A percentile compares a stretch with the other conserved stretches of the same genome.
phyloP scores from a whole-genome alignment of 371 early-diverging fungal genomes.

The Zancudomyces culisetae region DNA sequence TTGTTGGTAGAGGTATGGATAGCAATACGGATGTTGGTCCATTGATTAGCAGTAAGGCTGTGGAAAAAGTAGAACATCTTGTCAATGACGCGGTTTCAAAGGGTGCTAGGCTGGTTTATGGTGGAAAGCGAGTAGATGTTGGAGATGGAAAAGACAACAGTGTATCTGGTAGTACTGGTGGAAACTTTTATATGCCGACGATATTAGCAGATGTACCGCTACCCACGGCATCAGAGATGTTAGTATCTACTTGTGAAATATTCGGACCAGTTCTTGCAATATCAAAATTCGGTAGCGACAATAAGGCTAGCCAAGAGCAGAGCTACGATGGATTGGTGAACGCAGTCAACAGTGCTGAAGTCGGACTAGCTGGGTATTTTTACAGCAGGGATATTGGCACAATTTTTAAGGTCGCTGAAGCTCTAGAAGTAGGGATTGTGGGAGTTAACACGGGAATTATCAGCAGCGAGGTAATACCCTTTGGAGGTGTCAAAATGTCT shows the following conservation, averaged over 20 bases:
- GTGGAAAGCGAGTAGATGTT: slow-evolving; percentile 27
- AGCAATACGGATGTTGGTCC: slow-evolving; percentile 50
- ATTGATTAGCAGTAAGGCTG: slow-evolving; percentile 43
- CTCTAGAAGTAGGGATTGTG: slow-evolving; percentile 73
- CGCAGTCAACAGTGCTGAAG: slow-evolving; percentile 47
- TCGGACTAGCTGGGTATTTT: slow-evolving; percentile 71
- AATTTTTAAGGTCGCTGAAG: slow-evolving; percentile 61
- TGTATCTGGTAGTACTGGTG: too few relatives aligned
- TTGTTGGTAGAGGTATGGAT: slow-evolving; percentile 57
- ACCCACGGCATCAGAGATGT: slow-evolving; percentile 31
- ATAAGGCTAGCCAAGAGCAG: too few relatives aligned
- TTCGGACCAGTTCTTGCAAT: slow-evolving; percentile 64
- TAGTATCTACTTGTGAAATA: slow-evolving; percentile 45
- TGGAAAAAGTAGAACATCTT: slow-evolving; percentile 45
- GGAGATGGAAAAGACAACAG: neutral
- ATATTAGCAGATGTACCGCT: slow-evolving; percentile 43
- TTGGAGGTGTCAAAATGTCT: slow-evolving; percentile 69
- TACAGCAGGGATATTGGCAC: slow-evolving; percentile 53
- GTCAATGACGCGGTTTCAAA: slow-evolving; percentile 47
- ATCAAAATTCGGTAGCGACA: slow-evolving; percentile 41
- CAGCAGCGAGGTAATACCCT: slow-evolving; percentile 43
- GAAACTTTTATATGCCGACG: slow-evolving; percentile 49
- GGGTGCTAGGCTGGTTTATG: slow-evolving; percentile 39
- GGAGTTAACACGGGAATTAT: slow-evolving; percentile 64
- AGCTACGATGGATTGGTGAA: slow-evolving; percentile 51